Evolutionary conservation across 1,139 yeast genomes (phyloP).

Genomic region (Saccharomycopsis crataegensis): DNA sequence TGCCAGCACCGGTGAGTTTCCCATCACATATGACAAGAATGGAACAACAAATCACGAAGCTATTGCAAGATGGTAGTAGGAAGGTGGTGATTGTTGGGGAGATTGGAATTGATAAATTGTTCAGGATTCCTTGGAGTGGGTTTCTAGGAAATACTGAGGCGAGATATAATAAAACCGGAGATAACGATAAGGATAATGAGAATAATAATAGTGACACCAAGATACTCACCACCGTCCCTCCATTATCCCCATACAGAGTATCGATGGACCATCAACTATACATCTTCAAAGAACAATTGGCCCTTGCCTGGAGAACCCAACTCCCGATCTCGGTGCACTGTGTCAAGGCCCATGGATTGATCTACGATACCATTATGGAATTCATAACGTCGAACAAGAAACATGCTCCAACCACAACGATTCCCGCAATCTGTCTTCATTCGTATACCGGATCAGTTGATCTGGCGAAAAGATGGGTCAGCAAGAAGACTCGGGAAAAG

Average conservation of each 20-base stretch:
- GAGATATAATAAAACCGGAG: not conserved
- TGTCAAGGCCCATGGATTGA: constrained; percentile 65
- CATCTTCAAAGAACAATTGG: constrained; percentile 45
- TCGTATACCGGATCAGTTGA: constrained; percentile 83
- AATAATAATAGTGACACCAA: not conserved
- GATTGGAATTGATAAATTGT: constrained; percentile 75
- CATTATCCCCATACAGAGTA: constrained; percentile 44
- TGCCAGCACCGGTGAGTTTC: not conserved
- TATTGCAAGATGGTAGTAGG: not conserved
- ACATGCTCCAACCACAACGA: constrained; percentile 7
- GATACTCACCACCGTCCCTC: constrained; percentile 18
- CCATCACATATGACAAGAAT: not conserved
- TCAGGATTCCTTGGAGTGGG: constrained; percentile 59
- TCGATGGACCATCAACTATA: constrained; percentile 54
- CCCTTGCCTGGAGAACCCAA: constrained; percentile 40
- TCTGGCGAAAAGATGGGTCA: constrained; percentile 49
- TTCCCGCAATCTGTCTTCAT: constrained; percentile 53
- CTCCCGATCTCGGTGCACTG: constrained; percentile 73
- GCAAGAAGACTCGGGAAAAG: constrained; percentile 22
- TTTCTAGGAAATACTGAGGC: constrained; percentile 36
- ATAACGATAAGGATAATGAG: not conserved
- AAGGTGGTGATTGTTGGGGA: constrained; percentile 58
- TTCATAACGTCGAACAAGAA: constrained; percentile 20
- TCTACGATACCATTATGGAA: constrained; percentile 39
- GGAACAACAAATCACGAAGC: not conserved